A percentile compares a stretch with the other conserved stretches of the same genome.
These are phyloP conservation scores for Monilinia aucupariae DNA, from an alignment of 2,329 filamentous ascomycete genomes.

Conservation along the genomic window DNA sequence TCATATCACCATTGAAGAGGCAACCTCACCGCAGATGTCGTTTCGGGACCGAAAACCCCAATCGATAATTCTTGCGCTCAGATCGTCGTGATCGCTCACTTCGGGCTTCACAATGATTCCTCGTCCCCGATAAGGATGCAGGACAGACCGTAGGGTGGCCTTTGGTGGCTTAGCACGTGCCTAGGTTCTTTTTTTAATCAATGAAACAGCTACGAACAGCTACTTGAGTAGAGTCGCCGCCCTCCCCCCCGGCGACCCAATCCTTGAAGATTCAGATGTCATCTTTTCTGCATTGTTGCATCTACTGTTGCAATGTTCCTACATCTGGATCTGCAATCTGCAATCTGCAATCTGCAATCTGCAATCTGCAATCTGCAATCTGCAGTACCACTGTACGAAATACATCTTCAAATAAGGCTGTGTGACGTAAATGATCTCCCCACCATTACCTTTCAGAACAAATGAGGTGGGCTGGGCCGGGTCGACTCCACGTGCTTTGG, in stretches of 20 bases:
- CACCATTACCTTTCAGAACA: not conserved
- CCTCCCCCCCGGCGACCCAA: not conserved
- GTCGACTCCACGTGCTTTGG: not conserved
- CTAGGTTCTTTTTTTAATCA: not conserved
- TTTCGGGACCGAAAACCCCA: not conserved
- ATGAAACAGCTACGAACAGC: not conserved
- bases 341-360: too few species aligned
- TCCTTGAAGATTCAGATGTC: not conserved
- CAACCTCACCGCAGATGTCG: not conserved
- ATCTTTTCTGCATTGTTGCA: not conserved
- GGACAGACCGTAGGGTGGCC: constrained; percentile 4
- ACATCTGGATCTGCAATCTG: too few species aligned
- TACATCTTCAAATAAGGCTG: constrained; percentile 3
- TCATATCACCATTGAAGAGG: too few species aligned
- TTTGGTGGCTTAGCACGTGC: not conserved
- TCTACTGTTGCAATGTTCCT: not conserved
- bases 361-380: not conserved
- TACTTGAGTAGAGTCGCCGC: too few species aligned
- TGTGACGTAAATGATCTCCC: constrained; percentile 2
- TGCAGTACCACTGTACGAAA: not conserved
- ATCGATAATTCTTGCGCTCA: not conserved
- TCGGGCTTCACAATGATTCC: not conserved
- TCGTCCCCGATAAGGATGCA: not conserved
- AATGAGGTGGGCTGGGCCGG: not conserved
- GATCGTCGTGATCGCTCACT: not conserved